A percentile compares a stretch with the other conserved stretches of the same genome.
Conservation (phyloP, 768 basidiomycete genomes). For the Agaricus blazei region DNA sequence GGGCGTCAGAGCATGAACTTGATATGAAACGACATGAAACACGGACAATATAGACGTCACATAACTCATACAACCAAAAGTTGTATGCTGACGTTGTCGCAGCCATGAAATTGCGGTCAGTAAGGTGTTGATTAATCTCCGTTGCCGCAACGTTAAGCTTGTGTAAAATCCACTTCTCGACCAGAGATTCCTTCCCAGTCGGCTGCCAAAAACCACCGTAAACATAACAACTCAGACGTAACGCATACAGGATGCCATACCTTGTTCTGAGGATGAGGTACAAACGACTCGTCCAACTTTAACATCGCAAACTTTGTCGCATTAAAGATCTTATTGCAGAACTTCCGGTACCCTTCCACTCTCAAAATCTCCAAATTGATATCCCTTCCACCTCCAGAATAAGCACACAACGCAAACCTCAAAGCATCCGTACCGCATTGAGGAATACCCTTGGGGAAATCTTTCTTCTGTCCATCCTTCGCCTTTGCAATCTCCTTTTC, state of each 20-base stretch:
- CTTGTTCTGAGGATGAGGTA: constrained; percentile 64
- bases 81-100: constrained; percentile 84
- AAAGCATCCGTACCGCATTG: constrained; percentile 98
- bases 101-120: constrained; percentile 86
- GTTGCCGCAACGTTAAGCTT: constrained; percentile 80
- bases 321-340: constrained; percentile 99
- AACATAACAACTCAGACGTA: neutral
- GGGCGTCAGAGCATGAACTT: neutral
- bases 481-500: constrained; percentile 91
- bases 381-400: constrained; percentile 90
- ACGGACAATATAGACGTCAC: constrained; percentile 95
- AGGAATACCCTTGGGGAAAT: constrained; percentile 98
- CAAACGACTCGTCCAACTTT: constrained; percentile 82
- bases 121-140: constrained; percentile 71
- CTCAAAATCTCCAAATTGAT: constrained; percentile 95
- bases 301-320: constrained; percentile 99
- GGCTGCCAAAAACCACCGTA: constrained; percentile 42
- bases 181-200: constrained; percentile 85
- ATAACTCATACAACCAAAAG: constrained; percentile 99
- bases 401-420: constrained; percentile 91
- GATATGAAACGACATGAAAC: neutral
- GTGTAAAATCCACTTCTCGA: constrained; percentile 93
- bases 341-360: constrained; percentile 98
- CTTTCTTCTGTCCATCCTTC: constrained; percentile 93
- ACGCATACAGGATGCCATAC: constrained; percentile 29